A percentile compares a stretch with the other conserved stretches of the same genome.
These are phyloP conservation scores for Pneumocystis murina DNA, from an alignment of 1,139 yeast genomes.

Conservation along the genomic window DNA sequence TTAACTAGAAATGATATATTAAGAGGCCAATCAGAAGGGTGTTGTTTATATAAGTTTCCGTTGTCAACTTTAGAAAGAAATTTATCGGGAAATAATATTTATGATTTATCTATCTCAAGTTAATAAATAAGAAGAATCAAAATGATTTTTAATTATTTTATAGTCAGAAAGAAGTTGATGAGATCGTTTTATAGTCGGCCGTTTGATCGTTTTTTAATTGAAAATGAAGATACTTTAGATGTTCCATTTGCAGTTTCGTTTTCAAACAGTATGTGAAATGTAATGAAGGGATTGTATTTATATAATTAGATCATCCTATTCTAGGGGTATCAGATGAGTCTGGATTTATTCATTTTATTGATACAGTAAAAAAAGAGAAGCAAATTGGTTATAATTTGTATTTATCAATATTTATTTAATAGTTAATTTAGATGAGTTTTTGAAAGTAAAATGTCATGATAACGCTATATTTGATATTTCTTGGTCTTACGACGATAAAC, in stretches of 20 bases:
- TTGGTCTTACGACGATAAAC: background rate
- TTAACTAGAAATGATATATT: background rate
- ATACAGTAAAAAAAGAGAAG: background rate
- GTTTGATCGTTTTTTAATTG: background rate
- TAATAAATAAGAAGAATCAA: background rate
- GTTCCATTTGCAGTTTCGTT: background rate
- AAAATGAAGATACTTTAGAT: background rate
- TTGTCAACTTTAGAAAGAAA: background rate
- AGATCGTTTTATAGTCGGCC: background rate
- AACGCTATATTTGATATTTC: slow-evolving; percentile 1
- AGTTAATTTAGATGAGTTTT: background rate
- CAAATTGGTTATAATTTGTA: background rate
- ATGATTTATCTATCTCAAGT: background rate
- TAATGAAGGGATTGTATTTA: background rate
- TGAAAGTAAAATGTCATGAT: background rate
- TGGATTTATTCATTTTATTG: background rate
- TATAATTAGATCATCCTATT: background rate
- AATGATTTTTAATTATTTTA: background rate
- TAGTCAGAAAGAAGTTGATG: background rate
- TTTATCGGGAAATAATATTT: background rate
- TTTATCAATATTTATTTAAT: background rate
- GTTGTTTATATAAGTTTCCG: background rate
- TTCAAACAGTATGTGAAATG: background rate
- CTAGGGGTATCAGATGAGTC: background rate
- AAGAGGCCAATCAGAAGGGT: too few relatives aligned